Evolutionary conservation across 192 early-diverging fungal genomes (phyloP).

Genomic region (Backusella tarrabulga): DNA sequence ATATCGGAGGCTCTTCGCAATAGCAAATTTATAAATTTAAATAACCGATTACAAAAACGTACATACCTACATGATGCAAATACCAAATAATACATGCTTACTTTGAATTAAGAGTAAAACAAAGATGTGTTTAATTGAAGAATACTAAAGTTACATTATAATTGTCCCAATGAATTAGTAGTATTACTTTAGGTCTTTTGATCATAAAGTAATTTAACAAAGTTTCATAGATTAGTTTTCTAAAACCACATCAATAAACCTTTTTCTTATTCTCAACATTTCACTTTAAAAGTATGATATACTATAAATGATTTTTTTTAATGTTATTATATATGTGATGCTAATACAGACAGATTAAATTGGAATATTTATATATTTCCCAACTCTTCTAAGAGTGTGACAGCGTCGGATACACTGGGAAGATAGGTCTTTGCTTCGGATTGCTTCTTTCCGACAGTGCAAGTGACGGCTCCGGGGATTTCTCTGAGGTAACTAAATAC

Average conservation of each 20-base stretch:
- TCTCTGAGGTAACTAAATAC: constrained; percentile 78
- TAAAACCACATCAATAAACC: too few species aligned
- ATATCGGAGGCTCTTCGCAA: background rate
- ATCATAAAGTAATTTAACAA: too few species aligned
- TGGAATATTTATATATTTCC: background rate
- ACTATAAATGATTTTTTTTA: background rate
- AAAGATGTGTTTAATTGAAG: background rate
- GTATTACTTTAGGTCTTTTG: too few species aligned
- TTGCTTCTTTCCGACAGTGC: constrained; percentile 96
- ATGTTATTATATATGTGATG: background rate
- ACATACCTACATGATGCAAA: background rate
- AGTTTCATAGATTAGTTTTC: too few species aligned
- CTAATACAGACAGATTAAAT: background rate
- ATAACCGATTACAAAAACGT: background rate
- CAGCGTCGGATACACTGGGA: constrained; percentile 24
- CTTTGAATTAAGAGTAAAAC: background rate
- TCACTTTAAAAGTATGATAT: too few species aligned
- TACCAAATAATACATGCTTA: background rate
- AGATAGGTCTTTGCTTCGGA: constrained; percentile 86
- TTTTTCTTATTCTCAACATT: too few species aligned
- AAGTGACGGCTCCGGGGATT: constrained; percentile 64
- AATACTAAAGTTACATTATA: too few species aligned
- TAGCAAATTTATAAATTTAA: background rate
- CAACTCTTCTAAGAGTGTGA: background rate
- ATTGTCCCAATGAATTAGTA: too few species aligned